Base-by-base conservation (phyloP, 176 grass and related monocot species). In the Coix lacrymajobi region DNA sequence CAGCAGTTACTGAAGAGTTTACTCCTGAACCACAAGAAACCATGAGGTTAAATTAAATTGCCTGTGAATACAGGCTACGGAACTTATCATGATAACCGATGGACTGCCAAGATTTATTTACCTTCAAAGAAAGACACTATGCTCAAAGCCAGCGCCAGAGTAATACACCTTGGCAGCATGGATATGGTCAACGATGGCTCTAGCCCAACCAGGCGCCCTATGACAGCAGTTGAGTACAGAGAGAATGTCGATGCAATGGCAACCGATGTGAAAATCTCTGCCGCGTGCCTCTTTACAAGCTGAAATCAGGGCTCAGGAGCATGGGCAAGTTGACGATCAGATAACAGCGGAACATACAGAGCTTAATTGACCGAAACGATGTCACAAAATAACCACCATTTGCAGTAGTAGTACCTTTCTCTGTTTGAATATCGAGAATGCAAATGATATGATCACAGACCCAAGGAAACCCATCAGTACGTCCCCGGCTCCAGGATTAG, bases 341-440 rank as follows among this genome's bases (percentile, higher is more conserved):
- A 39, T n/a, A 37, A 9, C 7, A 24, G 20, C 7, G 38, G 22
- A 77, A 11, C 6, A n/a, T n/a, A n/a, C n/a, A 63, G 30, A 70
- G 63, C 15, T 45, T 26, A 51, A 67, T 8, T n/a, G n/a, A n/a
- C n/a, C 3, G 17, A 64, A 51, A n/a, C 40, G 20, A 37, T 40
- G 25, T 66, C 48, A 24, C 38, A 48, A 8, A 10, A 64, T 46
- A 88, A 54, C 48, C 8, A 22, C 66, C 8, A 30, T 29, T 16
- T 28, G 0, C 2, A 38, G 63, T 4, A 38, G 63, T 4, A 44
- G 10, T 57, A 95, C 96, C 96, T 99, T 93, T 85, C 96, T 92
- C 83, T 96, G 93, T 84, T 96, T 92, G 85, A 96, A 99, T 80
- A 99, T 96, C 36, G 96, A 88, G 92, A 99, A 99, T 11, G 96